Percentiles rank a stretch among this genome's conserved stretches.
Evolutionary conservation across 148 eudicot genomes (phyloP).

Genomic region (Chenopodium quinoa): DNA sequence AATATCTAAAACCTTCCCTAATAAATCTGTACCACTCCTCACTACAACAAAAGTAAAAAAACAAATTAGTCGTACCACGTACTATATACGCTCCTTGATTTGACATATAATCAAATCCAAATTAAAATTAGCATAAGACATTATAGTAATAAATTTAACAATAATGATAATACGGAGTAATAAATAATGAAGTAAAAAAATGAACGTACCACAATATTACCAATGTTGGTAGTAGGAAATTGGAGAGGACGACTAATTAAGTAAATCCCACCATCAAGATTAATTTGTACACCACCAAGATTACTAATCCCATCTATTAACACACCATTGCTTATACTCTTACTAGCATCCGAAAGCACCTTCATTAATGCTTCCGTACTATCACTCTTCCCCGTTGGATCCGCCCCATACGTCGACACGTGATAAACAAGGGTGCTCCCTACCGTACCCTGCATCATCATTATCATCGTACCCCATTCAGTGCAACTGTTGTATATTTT

Average conservation of each 20-base stretch:
- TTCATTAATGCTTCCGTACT: conserved; percentile 57
- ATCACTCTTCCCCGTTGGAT: conserved; percentile 69
- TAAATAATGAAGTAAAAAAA: background rate
- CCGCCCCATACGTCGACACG: conserved; percentile 77
- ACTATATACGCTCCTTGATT: background rate
- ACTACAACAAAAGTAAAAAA: no score
- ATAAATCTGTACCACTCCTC: no score
- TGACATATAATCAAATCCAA: no score
- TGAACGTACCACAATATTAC: conserved; percentile 66
- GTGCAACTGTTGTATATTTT: background rate
- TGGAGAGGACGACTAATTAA: conserved; percentile 60
- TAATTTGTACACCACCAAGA: conserved; percentile 67
- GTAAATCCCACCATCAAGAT: conserved; percentile 78
- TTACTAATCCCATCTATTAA: conserved; percentile 54
- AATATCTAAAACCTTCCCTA: no score
- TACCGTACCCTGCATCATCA: conserved; percentile 14
- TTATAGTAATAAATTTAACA: no score
- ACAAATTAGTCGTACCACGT: background rate
- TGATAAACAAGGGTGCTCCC: conserved; percentile 42
- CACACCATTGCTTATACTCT: conserved; percentile 27
- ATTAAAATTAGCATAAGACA: no score
- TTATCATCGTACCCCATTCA: no score
- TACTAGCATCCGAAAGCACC: conserved; percentile 58
- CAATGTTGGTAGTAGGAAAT: conserved; percentile 48
- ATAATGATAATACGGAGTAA: background rate